These are phyloP conservation scores for Phialophora tarda DNA, from an alignment of 2,329 filamentous ascomycete genomes.

Conservation along the genomic window DNA sequence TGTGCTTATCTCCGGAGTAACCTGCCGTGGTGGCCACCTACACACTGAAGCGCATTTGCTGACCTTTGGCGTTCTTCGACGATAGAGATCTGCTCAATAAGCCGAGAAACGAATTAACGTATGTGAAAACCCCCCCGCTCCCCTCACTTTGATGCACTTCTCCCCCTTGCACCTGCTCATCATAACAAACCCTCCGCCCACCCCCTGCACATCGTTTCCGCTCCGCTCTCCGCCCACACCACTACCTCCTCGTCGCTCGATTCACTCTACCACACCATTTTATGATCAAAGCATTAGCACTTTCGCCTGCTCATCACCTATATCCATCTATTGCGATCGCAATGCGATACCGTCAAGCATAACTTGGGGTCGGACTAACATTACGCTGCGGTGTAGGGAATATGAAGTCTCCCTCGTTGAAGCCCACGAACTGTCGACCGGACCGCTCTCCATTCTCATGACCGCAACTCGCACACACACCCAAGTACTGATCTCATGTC, in stretches of 20 bases:
- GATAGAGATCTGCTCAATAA: constrained; percentile 84
- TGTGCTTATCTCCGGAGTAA: constrained; percentile 26
- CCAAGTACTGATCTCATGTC: constrained; percentile 95
- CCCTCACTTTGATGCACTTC: constrained; percentile 22
- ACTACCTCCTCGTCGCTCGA: constrained; percentile 6
- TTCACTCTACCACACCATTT: background rate
- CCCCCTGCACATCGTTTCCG: constrained; percentile 34
- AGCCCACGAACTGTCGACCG: constrained; percentile 78
- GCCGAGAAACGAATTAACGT: constrained; percentile 90
- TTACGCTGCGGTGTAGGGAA: constrained; percentile 63
- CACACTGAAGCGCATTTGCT: constrained; percentile 19
- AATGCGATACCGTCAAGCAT: background rate
- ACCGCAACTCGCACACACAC: constrained; percentile 93
- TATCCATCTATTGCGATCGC: background rate
- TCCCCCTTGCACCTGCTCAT: constrained; percentile 21
- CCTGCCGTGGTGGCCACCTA: constrained; percentile 17
- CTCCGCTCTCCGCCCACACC: constrained; percentile 35
- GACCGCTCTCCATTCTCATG: constrained; percentile 90
- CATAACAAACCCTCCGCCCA: constrained; percentile 28
- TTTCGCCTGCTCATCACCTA: constrained; percentile 4
- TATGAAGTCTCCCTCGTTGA: constrained; percentile 86
- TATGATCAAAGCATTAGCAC: constrained; percentile 11
- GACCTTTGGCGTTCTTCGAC: constrained; percentile 29
- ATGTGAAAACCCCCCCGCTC: constrained; percentile 50
- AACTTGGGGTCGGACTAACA: constrained; percentile 16